A percentile compares a stretch with the other conserved stretches of the same genome.
Evolutionary conservation across 768 basidiomycete genomes (phyloP).

Genomic region (Heimioporus sp.): DNA sequence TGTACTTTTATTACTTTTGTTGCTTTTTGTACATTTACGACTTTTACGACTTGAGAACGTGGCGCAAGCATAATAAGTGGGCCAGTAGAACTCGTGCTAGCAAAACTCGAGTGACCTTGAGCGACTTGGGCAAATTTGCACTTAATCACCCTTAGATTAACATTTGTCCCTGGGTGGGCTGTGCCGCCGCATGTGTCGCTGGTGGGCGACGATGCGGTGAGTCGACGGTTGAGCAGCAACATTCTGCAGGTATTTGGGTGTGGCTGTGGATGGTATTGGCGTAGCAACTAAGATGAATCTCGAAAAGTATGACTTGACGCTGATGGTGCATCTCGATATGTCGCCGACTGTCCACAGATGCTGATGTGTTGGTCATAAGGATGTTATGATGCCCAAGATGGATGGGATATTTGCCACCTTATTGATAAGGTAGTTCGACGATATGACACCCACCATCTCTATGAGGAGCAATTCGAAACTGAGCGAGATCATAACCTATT

Average conservation of each 20-base stretch:
- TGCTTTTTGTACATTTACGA: too few relatives aligned
- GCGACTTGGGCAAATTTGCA: too few relatives aligned
- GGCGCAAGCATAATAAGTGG: too few relatives aligned
- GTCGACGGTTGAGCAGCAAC: slow-evolving; percentile 39
- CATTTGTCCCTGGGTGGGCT: slow-evolving; percentile 88
- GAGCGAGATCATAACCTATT: slow-evolving; percentile 87
- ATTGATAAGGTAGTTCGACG: slow-evolving; percentile 92
- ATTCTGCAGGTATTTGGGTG: slow-evolving; percentile 96
- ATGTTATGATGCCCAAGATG: slow-evolving; percentile 92
- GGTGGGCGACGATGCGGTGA: slow-evolving; percentile 95
- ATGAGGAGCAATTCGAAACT: slow-evolving; percentile 97
- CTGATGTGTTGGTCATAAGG: slow-evolving; percentile 43
- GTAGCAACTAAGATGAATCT: slow-evolving; percentile 97
- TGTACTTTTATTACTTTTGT: too few relatives aligned
- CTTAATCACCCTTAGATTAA: too few relatives aligned
- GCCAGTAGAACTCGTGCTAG: too few relatives aligned
- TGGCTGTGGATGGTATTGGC: slow-evolving; percentile 87
- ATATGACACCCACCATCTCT: slow-evolving; percentile 94
- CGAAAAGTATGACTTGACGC: slow-evolving; percentile 91
- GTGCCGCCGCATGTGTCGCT: slow-evolving; percentile 88
- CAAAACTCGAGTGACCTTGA: too few relatives aligned
- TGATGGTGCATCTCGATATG: slow-evolving; percentile 68
- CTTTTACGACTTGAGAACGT: too few relatives aligned
- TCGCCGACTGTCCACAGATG: too few relatives aligned
- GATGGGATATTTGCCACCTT: slow-evolving; percentile 90